phyloP scores from a whole-genome alignment of 768 basidiomycete genomes.

The Pholiota conissans region DNA sequence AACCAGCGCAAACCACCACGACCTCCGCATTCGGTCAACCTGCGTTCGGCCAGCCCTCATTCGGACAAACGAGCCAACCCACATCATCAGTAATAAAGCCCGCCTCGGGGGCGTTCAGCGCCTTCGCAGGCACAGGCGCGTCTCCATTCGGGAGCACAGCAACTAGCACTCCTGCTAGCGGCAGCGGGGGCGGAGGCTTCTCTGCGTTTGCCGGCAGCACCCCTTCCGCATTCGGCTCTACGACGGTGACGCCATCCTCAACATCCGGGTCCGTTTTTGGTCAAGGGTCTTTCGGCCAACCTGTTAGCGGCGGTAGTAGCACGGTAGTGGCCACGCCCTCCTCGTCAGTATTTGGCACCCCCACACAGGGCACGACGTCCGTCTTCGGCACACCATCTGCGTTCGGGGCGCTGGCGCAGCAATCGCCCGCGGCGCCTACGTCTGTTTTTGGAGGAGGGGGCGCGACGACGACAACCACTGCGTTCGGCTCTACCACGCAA shows the following conservation, averaged over 20 bases:
- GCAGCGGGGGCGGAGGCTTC: conserved; percentile 38
- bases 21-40: conserved; percentile 40
- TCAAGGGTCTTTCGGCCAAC: conserved; percentile 21
- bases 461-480: too few species aligned
- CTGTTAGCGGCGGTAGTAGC: conserved; percentile 4
- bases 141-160: conserved; percentile 30
- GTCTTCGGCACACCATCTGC: neutral
- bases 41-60: conserved; percentile 22
- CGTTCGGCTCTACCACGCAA: neutral
- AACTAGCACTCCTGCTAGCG: conserved; percentile 5
- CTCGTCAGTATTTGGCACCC: conserved; percentile 14
- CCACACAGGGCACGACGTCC: neutral
- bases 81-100: conserved; percentile 46
- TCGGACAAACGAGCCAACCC: conserved; percentile 24
- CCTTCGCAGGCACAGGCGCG: conserved; percentile 32
- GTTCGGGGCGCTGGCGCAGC: neutral
- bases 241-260: conserved; percentile 23
- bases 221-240: conserved; percentile 41
- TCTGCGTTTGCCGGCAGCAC: conserved; percentile 53
- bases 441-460: too few species aligned
- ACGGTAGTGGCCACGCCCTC: neutral
- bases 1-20: conserved; percentile 21
- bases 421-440: neutral
- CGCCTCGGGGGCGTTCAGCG: conserved; percentile 51
- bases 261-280: conserved; percentile 26